phyloP scores from a whole-genome alignment of 140 eudicot genomes.

The Ambrosia hybrid region DNA sequence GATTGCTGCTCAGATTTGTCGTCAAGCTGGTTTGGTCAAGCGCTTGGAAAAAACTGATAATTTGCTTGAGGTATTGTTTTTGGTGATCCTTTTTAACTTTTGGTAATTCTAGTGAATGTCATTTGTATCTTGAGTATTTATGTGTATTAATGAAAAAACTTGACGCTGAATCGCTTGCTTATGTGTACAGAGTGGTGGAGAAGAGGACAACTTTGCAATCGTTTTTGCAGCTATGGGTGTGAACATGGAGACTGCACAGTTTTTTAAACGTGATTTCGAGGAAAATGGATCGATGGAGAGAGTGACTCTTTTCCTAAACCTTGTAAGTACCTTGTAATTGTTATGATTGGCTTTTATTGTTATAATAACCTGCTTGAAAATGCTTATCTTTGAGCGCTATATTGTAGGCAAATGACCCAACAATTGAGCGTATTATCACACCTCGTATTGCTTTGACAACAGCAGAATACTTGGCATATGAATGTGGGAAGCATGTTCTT shows the following conservation, averaged over 20 bases:
- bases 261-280: slow-evolving; percentile 98
- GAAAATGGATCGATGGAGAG: slow-evolving; percentile 99
- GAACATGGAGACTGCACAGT: slow-evolving; percentile 98
- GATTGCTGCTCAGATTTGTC: slow-evolving; percentile 98
- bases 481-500: slow-evolving; percentile 99
- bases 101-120: neutral
- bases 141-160: neutral
- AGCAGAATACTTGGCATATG: slow-evolving; percentile 95
- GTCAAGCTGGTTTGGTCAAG: slow-evolving; percentile 98
- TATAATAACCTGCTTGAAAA: neutral
- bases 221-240: slow-evolving; percentile 99
- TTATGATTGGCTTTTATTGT: neutral
- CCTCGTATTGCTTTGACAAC: slow-evolving; percentile 98
- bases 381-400: slow-evolving; percentile 10
- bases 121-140: neutral
- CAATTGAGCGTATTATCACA: slow-evolving; percentile 95
- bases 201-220: slow-evolving; percentile 95
- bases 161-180: slow-evolving; percentile 6
- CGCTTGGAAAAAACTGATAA: slow-evolving; percentile 84
- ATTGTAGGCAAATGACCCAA: slow-evolving; percentile 93
- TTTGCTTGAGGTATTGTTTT: slow-evolving; percentile 74
- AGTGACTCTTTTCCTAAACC: slow-evolving; percentile 91
- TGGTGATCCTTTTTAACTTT: neutral
- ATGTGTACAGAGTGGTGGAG: slow-evolving; percentile 55
- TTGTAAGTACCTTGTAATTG: slow-evolving; percentile 45